Evolutionary conservation across 768 basidiomycete genomes (phyloP).

Genomic region (Mycena haematopus): DNA sequence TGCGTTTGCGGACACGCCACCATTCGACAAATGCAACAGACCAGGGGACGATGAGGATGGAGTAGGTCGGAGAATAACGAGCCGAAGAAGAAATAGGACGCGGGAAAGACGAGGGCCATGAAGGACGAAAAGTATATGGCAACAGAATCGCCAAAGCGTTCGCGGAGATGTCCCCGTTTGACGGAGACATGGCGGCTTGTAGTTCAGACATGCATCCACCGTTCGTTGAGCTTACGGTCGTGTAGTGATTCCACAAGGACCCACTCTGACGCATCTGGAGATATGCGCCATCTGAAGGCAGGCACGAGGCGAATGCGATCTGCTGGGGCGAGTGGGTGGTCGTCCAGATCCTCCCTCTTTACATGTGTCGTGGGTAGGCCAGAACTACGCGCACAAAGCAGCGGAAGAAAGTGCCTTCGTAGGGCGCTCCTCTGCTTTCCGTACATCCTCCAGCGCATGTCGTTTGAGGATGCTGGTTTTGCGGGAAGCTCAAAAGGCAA

Average conservation of each 20-base stretch:
- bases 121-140: constrained; percentile 81
- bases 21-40: constrained; percentile 86
- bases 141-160: constrained; percentile 92
- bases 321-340: constrained; percentile 62
- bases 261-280: constrained; percentile 76
- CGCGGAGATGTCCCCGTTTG: constrained; percentile 72
- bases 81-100: constrained; percentile 67
- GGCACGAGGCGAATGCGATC: constrained; percentile 83
- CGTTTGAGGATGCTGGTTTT: constrained; percentile 56
- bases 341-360: constrained; percentile 51
- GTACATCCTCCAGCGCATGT: constrained; percentile 67
- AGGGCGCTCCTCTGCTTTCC: constrained; percentile 69
- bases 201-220: constrained; percentile 82
- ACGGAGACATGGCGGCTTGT: constrained; percentile 65
- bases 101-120: constrained; percentile 77
- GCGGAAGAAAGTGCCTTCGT: constrained; percentile 64
- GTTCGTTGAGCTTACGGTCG: constrained; percentile 79
- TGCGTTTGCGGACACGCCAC: constrained; percentile 89
- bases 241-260: constrained; percentile 84
- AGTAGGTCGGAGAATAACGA: constrained; percentile 81
- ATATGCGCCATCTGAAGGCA: constrained; percentile 75
- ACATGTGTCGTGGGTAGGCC: constrained; percentile 65
- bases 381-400: constrained; percentile 70
- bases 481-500: constrained; percentile 72
- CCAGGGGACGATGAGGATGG: constrained; percentile 81